A percentile compares a stretch with the other conserved stretches of the same genome.
Evolutionary conservation across 805 yeast species (phyloP).

Genomic region (Kurtzmaniella cleridarum): DNA sequence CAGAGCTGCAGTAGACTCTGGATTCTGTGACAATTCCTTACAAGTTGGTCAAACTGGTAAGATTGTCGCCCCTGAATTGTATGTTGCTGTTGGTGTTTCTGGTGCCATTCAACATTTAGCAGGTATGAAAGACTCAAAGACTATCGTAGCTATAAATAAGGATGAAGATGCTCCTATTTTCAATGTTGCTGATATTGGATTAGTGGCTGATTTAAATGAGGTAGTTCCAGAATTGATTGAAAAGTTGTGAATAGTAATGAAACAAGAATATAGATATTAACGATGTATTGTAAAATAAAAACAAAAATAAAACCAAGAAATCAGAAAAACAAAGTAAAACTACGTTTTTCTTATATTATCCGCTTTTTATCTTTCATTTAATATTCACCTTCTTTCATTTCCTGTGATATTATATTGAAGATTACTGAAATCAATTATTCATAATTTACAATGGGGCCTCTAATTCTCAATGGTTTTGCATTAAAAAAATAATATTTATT

Average conservation of each 20-base stretch:
- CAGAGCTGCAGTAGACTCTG: constrained; percentile 96
- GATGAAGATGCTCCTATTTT: constrained; percentile 93
- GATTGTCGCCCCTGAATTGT: constrained; percentile 93
- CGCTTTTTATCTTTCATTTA: no score
- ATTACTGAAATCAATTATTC: no score
- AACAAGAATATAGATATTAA: neutral
- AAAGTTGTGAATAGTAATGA: constrained; percentile 41
- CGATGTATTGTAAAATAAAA: neutral
- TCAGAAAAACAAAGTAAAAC: no score
- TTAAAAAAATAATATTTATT: no score
- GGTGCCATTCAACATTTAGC: constrained; percentile 99
- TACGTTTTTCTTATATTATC: no score
- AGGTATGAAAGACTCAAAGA: constrained; percentile 95
- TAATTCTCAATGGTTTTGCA: no score
- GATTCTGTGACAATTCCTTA: constrained; percentile 90
- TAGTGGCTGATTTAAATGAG: constrained; percentile 84
- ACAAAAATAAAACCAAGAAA: neutral
- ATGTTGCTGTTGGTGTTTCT: constrained; percentile 88
- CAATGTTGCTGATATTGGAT: constrained; percentile 82
- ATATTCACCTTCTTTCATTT: no score
- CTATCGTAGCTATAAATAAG: constrained; percentile 90
- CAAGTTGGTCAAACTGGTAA: constrained; percentile 99
- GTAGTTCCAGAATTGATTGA: constrained; percentile 86
- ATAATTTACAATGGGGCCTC: no score
- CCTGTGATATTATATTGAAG: no score